phyloP scores from a whole-genome alignment of 2,329 filamentous ascomycete genomes.

The Neonectria sp. region DNA sequence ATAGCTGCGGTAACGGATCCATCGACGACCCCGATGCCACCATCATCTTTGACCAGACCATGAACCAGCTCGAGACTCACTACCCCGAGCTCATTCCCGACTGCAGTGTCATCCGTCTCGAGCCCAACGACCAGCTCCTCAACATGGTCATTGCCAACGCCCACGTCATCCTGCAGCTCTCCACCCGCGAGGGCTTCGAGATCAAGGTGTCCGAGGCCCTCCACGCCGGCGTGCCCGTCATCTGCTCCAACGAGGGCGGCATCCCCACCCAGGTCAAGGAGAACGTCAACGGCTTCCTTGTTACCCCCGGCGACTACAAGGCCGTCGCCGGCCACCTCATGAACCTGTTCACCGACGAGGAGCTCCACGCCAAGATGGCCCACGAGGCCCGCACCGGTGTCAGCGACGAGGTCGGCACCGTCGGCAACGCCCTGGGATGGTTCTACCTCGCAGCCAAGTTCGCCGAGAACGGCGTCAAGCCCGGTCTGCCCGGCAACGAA shows the following conservation, averaged over 20 bases:
- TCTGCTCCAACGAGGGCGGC: slow-evolving; percentile 82
- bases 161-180: slow-evolving; percentile 83
- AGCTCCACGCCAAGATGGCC: slow-evolving; percentile 77
- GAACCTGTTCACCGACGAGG: slow-evolving; percentile 75
- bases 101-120: slow-evolving; percentile 82
- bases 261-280: slow-evolving; percentile 85
- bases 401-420: slow-evolving; percentile 86
- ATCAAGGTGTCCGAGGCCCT: slow-evolving; percentile 89
- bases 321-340: slow-evolving; percentile 78
- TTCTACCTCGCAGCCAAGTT: slow-evolving; percentile 82
- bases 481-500: slow-evolving; percentile 69
- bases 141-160: slow-evolving; percentile 82
- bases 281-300: slow-evolving; percentile 80
- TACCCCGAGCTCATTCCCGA: slow-evolving; percentile 75
- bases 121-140: slow-evolving; percentile 84
- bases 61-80: slow-evolving; percentile 74
- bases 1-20: slow-evolving; percentile 79
- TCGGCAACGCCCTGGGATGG: slow-evolving; percentile 84
- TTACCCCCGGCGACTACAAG: slow-evolving; percentile 78
- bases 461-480: slow-evolving; percentile 65
- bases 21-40: slow-evolving; percentile 86
- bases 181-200: slow-evolving; percentile 87
- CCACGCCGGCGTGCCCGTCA: slow-evolving; percentile 84
- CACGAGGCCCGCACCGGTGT: slow-evolving; percentile 75
- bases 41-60: slow-evolving; percentile 79